Conservation (phyloP, 1,139 yeast genomes). For the Yamadazyma trypodendri region DNA sequence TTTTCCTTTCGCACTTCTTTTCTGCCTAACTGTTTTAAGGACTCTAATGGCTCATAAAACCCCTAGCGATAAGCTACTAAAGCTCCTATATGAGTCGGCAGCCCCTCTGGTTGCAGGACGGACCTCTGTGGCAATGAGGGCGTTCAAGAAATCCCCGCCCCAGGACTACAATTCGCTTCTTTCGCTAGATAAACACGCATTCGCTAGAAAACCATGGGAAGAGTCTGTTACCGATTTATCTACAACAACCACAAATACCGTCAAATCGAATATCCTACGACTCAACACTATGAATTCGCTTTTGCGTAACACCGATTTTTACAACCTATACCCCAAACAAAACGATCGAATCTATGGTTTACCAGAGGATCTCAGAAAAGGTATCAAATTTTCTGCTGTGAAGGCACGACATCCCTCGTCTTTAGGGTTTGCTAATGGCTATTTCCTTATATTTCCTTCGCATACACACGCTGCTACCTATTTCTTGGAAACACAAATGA, state of each 20-base stretch:
- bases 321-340: constrained; percentile 32
- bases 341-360: constrained; percentile 30
- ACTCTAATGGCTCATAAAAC: no score
- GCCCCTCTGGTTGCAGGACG: not conserved
- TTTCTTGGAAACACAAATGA: constrained; percentile 46
- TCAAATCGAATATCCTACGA: constrained; percentile 29
- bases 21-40: no score
- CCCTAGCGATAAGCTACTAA: constrained; percentile 4
- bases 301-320: constrained; percentile 37
- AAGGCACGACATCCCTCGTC: constrained; percentile 49
- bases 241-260: not conserved
- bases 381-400: constrained; percentile 33
- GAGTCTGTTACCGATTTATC: constrained; percentile 25
- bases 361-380: constrained; percentile 19
- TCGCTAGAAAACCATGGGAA: constrained; percentile 24
- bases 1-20: no score
- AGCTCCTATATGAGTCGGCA: constrained; percentile 6
- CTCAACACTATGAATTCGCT: constrained; percentile 38
- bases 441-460: constrained; percentile 51
- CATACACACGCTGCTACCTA: constrained; percentile 51
- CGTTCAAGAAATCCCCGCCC: not conserved
- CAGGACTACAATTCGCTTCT: not conserved
- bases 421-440: constrained; percentile 45
- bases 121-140: not conserved
- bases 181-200: not conserved